Evolutionary conservation across 352 stramenopile genomes (phyloP), one percentile per base, ranked within the genome.

Genomic region (Phytophthora citricola): DNA sequence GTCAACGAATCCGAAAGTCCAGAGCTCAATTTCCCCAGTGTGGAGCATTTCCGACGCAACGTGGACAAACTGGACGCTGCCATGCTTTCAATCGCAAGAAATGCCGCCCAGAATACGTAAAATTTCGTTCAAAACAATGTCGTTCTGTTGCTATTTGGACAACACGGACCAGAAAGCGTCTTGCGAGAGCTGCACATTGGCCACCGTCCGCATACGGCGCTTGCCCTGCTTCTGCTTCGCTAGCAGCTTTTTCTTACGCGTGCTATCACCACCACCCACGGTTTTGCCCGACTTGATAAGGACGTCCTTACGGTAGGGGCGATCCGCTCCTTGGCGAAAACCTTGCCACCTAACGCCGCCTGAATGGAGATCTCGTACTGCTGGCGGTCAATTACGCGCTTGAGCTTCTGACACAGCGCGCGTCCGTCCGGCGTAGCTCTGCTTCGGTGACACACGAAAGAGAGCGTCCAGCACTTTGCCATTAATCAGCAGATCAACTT

Each of bases 191-290:
- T 96, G 83, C 4, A 99, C 97, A 62, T 98, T 98, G 7, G 97
- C 94, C 45, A 98, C 89, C 12, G 93, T 97, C 79, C 99, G 98
- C 79, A 98, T 96, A 57, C 94, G 93, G 60, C 98, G 97, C 84
- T 99, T 99, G 62, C 98, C 98, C 57, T 97, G 82, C 74, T 99
- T 99, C 76, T 99, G 98, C 80, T 99, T 99, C 65, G 99, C 97
- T 11, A 99, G 74, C 29, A 99, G 83, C 69, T 99, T 99, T 66
- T 98, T 98, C 77, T 99, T 99, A 49, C 98, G 83, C 47, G 95
- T 98, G 41, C 95, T 85, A 71, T 99, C 98, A 8, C 97, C 97
- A 26, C 97, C 97, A 44, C 97, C 97, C 14, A 99, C 97, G 0
- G 82, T 95, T 64, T 99, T 99, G 47, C 90, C 89, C 4, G 88